Percentiles rank a stretch among this genome's conserved stretches.
phyloP scores from a whole-genome alignment of 2,329 filamentous ascomycete species.

The Fusarium paranaense region DNA sequence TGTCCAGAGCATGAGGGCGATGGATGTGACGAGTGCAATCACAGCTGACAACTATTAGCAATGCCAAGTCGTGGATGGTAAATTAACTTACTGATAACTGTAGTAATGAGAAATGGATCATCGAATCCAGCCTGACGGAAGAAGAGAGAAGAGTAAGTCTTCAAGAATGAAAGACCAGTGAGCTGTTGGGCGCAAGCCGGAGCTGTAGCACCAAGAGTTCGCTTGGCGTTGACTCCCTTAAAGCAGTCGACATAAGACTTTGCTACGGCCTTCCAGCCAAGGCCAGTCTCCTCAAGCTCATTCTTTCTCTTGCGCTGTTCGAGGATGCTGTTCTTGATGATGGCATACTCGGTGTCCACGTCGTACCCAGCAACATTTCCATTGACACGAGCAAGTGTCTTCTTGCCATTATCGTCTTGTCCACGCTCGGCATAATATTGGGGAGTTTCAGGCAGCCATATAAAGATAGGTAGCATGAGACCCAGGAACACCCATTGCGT shows the following conservation, averaged over 20 bases:
- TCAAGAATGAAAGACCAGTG: conserved; percentile 22
- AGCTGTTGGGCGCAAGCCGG: conserved; percentile 27
- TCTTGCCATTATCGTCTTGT: conserved; percentile 8
- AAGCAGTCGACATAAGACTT: conserved; percentile 21
- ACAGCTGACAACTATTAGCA: neutral
- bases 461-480: conserved; percentile 24
- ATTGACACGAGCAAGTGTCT: conserved; percentile 12
- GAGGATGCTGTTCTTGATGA: conserved; percentile 25
- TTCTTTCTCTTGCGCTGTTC: conserved; percentile 10
- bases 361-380: conserved; percentile 11
- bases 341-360: conserved; percentile 15
- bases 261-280: neutral
- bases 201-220: conserved; percentile 22
- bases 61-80: neutral
- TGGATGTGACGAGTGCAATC: conserved; percentile 8
- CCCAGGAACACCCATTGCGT: conserved; percentile 24
- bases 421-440: conserved; percentile 19
- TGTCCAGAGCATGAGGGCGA: conserved; percentile 16
- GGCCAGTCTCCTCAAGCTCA: neutral
- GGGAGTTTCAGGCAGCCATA: conserved; percentile 25
- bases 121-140: conserved; percentile 21
- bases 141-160: conserved; percentile 20
- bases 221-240: conserved; percentile 3
- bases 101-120: conserved; percentile 23
- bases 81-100: conserved; percentile 7